Percentiles rank a stretch among this genome's conserved stretches.
Evolutionary conservation across 768 basidiomycete species (phyloP).

Genomic region (Candolleomyces eurysporus): DNA sequence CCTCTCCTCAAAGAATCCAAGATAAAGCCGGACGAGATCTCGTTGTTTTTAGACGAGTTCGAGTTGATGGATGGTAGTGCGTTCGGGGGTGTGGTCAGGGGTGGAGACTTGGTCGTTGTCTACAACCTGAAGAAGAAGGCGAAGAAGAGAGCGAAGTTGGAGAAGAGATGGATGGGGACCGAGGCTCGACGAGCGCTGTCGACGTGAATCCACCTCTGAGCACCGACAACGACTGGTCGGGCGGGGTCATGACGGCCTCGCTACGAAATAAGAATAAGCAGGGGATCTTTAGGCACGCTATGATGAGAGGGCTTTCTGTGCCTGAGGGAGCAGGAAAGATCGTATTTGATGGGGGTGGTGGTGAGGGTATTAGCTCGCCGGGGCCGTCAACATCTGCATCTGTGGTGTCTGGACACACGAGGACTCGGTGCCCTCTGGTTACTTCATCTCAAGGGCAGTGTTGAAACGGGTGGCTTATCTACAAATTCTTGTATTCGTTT

Average conservation of each 20-base stretch:
- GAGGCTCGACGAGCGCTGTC: too few species aligned
- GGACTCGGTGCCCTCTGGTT: too few species aligned
- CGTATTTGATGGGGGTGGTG: slow-evolving; percentile 46
- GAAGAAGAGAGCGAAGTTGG: slow-evolving; percentile 1
- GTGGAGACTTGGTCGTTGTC: slow-evolving; percentile 44
- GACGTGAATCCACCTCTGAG: neutral
- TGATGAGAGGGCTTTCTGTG: slow-evolving; percentile 21
- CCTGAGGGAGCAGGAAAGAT: slow-evolving; percentile 46
- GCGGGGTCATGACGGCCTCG: slow-evolving; percentile 44
- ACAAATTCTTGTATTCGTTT: too few species aligned
- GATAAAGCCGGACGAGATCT: slow-evolving; percentile 20
- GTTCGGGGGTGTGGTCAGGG: slow-evolving; percentile 37
- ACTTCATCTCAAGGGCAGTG: too few species aligned
- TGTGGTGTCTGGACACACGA: too few species aligned
- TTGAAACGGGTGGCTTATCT: too few species aligned
- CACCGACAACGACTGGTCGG: slow-evolving; percentile 13
- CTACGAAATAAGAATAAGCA: slow-evolving; percentile 72
- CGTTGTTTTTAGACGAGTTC: slow-evolving; percentile 45
- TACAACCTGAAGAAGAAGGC: too few species aligned
- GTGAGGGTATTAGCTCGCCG: neutral
- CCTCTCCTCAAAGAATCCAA: slow-evolving; percentile 24
- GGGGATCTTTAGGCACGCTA: slow-evolving; percentile 61
- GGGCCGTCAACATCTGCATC: too few species aligned
- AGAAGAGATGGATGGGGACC: slow-evolving; percentile 15
- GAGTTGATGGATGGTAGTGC: slow-evolving; percentile 42